Evolutionary conservation across 257 asterid species (phyloP).

Genomic region (Capsicum rhomboideum): DNA sequence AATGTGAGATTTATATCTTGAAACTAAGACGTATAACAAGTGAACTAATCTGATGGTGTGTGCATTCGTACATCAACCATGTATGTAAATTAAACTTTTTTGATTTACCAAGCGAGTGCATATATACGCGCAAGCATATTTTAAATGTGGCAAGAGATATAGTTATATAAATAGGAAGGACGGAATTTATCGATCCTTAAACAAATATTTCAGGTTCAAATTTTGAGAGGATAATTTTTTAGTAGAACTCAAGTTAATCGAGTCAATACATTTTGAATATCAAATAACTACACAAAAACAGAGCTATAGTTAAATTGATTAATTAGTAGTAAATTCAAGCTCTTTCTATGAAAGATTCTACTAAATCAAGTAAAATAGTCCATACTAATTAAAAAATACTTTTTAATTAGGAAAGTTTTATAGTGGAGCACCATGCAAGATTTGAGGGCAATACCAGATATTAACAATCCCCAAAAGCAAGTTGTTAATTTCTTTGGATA

Average conservation of each 20-base stretch:
- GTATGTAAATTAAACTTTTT: no score
- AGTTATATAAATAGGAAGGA: no score
- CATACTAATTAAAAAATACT: neutral
- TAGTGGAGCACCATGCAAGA: constrained; percentile 4
- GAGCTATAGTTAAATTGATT: neutral
- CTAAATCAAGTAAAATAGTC: neutral
- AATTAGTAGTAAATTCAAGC: no score
- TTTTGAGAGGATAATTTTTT: neutral
- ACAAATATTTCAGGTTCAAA: neutral
- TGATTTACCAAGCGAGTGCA: no score
- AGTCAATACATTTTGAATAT: neutral
- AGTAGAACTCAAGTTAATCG: neutral
- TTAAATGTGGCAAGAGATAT: no score
- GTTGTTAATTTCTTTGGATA: neutral
- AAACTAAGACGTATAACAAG: no score
- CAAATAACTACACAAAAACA: neutral
- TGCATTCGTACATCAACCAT: no score
- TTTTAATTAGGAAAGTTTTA: neutral
- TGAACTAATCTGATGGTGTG: no score
- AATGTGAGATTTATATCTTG: no score
- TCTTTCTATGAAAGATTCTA: neutral
- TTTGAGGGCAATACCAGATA: neutral
- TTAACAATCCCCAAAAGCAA: neutral
- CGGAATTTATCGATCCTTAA: no score
- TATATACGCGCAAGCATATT: no score